These are phyloP conservation scores for Cordyceps fumosorosea DNA, from an alignment of 2,329 filamentous ascomycete genomes.

Conservation along the genomic window DNA sequence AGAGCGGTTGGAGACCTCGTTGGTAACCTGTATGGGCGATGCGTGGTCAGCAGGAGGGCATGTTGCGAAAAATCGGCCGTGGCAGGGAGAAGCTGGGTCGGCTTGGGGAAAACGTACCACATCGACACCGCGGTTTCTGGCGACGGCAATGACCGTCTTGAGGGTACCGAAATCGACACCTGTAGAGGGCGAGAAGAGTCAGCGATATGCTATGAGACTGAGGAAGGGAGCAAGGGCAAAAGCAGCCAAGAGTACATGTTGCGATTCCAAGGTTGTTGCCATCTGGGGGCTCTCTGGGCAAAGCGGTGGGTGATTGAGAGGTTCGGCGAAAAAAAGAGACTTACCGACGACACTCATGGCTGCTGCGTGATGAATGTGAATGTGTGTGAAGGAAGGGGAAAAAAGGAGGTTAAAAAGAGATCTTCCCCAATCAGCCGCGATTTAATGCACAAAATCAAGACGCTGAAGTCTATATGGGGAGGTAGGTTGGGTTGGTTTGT, in stretches of 20 bases:
- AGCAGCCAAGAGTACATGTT: neutral
- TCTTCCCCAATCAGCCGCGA: conserved; percentile 11
- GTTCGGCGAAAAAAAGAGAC: conserved; percentile 19
- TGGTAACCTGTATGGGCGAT: conserved; percentile 65
- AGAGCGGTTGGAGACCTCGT: conserved; percentile 97
- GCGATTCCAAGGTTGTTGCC: neutral
- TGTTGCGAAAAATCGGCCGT: neutral
- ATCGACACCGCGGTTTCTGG: conserved; percentile 97
- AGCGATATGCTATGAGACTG: neutral
- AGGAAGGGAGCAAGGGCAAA: neutral
- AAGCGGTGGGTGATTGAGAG: neutral
- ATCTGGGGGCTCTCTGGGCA: neutral
- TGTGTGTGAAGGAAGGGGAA: neutral
- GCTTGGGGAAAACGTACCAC: conserved; percentile 67
- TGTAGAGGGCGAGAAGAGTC: conserved; percentile 22
- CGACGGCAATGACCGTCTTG: conserved; percentile 96
- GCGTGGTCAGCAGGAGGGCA: neutral
- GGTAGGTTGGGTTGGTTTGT: neutral
- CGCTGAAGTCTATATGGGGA: neutral
- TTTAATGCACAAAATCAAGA: conserved; percentile 1
- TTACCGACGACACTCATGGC: conserved; percentile 52
- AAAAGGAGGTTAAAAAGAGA: neutral
- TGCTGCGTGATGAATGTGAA: conserved; percentile 22
- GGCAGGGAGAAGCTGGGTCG: neutral
- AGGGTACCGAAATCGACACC: conserved; percentile 94